Base-by-base conservation (phyloP, 2,329 filamentous ascomycete species). In the Didymella sp. region DNA sequence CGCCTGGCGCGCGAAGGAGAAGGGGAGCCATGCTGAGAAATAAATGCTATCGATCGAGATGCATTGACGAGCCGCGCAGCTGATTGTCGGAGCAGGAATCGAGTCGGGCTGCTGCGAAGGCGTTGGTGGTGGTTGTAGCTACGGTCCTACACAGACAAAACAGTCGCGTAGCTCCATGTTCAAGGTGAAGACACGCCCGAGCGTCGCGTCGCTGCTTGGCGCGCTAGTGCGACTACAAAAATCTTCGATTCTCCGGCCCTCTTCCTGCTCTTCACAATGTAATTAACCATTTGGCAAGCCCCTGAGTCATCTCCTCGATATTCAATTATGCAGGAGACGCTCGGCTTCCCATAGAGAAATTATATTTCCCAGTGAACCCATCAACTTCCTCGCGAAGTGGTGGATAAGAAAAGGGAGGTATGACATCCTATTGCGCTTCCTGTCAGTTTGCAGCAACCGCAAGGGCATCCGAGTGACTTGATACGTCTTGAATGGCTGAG, bases 281-380 rank as follows among this genome's bases (percentile, higher is more conserved):
- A 87, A 37, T 37, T 37, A 37, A 37, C 33, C 33, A 37, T 37
- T 37, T 37, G 33, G 33, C 33, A 37, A 37, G 33, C 33, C 33
- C 33, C 33, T 37, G 95, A 99, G 95, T 99, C 95, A 96, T 94
- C 93, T 90, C 90, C 87, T 87, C 90, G 87, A 90, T 87, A 58
- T 72, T 93, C 91, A 91, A 85, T 98, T 86, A 90, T 92, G 92
- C 87, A 90, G 91, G 82, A 91, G 93, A 94, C 91, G 95, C 95
- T 99, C 92, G 93, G 88, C 91, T 92, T 90, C 90, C 90, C 94
- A 89, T 91, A 96, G 91, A 90, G 76, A 82, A 86, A 81, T 52
- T 78, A 79, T 81, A 81, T 83, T 87, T 85, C 87, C 74, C 78
- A 69, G 72, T 89, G 66, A 69, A 63, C 78, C 78, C 72, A 71